Conservation (phyloP, 305 asterid species). For the Ajuga reptans region DNA sequence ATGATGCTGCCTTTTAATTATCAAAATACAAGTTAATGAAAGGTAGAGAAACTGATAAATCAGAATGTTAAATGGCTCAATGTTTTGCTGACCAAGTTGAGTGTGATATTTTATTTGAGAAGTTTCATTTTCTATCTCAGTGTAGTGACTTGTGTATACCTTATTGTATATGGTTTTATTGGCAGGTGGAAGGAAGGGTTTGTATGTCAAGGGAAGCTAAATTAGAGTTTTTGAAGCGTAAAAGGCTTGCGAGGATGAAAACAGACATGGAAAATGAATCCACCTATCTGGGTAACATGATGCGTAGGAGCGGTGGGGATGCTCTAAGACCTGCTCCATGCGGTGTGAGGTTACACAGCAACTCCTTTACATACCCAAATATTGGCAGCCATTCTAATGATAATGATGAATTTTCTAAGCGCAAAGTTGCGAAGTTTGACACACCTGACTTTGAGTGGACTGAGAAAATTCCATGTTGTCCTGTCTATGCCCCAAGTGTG, state of each 20-base stretch:
- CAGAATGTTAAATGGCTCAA: not conserved
- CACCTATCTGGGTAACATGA: constrained; percentile 35
- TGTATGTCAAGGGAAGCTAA: constrained; percentile 70
- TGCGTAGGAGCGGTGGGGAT: constrained; percentile 73
- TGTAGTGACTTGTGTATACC: not conserved
- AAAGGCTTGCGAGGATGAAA: constrained; percentile 73
- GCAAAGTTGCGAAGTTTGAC: constrained; percentile 61
- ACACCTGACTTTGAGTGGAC: constrained; percentile 74
- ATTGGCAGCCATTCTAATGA: constrained; percentile 37
- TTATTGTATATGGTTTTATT: constrained; percentile 14
- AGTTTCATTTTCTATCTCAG: not conserved
- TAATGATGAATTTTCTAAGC: constrained; percentile 50
- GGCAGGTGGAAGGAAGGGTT: constrained; percentile 86
- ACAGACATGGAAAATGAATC: constrained; percentile 42
- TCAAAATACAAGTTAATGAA: not conserved
- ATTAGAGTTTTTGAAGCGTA: constrained; percentile 68
- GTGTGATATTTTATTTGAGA: constrained; percentile 10
- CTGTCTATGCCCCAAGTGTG: constrained; percentile 65
- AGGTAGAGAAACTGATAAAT: not conserved
- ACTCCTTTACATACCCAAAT: constrained; percentile 32
- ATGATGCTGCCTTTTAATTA: not conserved
- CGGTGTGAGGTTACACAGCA: constrained; percentile 57
- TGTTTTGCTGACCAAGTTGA: not conserved
- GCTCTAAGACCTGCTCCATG: constrained; percentile 67
- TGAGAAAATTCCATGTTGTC: constrained; percentile 72